These are phyloP conservation scores for Lactuca saligna DNA, from an alignment of 129 eudicot species.

Conservation along the genomic window DNA sequence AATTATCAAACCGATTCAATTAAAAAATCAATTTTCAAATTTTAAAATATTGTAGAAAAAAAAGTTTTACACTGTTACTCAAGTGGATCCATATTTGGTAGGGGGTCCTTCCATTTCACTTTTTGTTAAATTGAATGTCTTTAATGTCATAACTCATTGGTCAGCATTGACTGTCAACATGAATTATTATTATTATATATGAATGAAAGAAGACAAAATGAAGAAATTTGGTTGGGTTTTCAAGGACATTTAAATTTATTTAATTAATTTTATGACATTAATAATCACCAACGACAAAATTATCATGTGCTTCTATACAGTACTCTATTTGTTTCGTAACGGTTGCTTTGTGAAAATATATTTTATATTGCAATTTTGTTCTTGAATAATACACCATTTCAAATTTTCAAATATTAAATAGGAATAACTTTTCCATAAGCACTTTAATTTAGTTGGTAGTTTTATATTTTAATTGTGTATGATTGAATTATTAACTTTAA, in stretches of 20 bases:
- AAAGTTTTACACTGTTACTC: no score
- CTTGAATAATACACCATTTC: neutral
- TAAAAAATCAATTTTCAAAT: no score
- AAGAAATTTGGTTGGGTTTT: constrained; percentile 16
- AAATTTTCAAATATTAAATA: no score
- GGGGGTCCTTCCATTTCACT: no score
- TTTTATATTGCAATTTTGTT: neutral
- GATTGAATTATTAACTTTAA: no score
- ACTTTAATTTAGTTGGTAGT: neutral
- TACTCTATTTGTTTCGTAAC: constrained; percentile 35
- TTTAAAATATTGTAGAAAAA: no score
- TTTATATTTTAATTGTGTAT: no score
- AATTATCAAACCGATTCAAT: no score
- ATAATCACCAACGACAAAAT: constrained; percentile 42
- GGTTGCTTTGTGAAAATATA: constrained; percentile 13
- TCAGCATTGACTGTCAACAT: constrained; percentile 15
- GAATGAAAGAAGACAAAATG: constrained; percentile 7
- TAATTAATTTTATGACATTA: constrained; percentile 13
- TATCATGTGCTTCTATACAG: constrained; percentile 30
- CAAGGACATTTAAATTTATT: constrained; percentile 14
- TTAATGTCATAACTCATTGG: constrained; percentile 10
- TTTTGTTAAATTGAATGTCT: neutral
- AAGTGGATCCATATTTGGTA: no score
- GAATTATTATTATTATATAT: neutral
- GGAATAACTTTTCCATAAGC: no score